phyloP scores from a whole-genome alignment of 768 basidiomycete species.

The Mycena vitilis region DNA sequence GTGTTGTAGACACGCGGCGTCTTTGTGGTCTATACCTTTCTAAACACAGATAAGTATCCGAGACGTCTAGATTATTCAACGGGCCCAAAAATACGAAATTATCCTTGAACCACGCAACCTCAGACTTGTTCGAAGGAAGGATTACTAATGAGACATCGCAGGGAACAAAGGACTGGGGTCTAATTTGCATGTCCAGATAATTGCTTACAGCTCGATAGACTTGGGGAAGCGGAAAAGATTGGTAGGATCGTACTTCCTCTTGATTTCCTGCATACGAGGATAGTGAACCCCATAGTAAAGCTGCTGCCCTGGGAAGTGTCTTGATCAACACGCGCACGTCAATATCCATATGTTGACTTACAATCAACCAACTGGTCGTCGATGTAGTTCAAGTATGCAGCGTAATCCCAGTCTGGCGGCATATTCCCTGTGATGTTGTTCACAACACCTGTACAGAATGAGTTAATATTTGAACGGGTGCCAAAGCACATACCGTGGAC shows the following conservation, averaged over 20 bases:
- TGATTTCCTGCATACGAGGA: conserved; percentile 5
- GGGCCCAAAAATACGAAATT: too few species aligned
- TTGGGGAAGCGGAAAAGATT: conserved; percentile 13
- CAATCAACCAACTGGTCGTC: neutral
- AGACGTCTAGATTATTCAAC: too few species aligned
- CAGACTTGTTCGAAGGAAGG: too few species aligned
- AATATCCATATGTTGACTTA: neutral
- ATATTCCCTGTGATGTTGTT: neutral
- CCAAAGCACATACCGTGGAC: neutral
- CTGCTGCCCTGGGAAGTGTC: neutral
- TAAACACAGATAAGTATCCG: too few species aligned
- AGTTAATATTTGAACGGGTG: neutral
- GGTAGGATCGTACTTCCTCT: conserved; percentile 8
- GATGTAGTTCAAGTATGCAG: neutral
- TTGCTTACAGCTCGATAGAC: conserved; percentile 5
- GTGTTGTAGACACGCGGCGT: too few species aligned
- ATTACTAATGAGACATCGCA: too few species aligned
- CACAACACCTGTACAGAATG: neutral
- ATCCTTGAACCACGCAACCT: too few species aligned
- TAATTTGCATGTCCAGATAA: too few species aligned
- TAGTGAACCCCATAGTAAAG: neutral
- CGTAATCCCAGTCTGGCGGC: neutral
- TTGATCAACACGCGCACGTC: neutral
- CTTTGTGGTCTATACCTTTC: too few species aligned
- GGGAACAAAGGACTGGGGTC: too few species aligned